A percentile compares a stretch with the other conserved stretches of the same genome.
phyloP scores from a whole-genome alignment of 257 asterid genomes.

The Prunella vulgaris region DNA sequence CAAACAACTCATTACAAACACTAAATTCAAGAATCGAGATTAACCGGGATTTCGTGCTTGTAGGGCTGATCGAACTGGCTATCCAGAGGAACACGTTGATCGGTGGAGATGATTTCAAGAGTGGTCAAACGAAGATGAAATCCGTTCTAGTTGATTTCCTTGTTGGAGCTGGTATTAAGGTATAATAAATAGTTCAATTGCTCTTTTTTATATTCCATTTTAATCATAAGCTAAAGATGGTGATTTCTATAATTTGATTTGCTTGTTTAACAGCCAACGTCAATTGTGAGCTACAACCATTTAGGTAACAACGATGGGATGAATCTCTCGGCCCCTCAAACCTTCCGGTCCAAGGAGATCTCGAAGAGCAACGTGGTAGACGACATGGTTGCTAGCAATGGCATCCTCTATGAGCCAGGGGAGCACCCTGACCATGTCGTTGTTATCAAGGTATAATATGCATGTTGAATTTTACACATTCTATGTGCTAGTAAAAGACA shows the following conservation, averaged over 20 bases:
- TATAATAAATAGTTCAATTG: too few species aligned
- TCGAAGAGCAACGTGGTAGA: slow-evolving; percentile 97
- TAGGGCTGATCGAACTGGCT: slow-evolving; percentile 88
- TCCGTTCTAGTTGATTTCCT: slow-evolving; percentile 96
- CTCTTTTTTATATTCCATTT: background rate
- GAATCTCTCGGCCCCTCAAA: slow-evolving; percentile 96
- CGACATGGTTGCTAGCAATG: slow-evolving; percentile 98
- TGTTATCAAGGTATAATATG: slow-evolving; percentile 68
- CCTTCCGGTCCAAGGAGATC: slow-evolving; percentile 96
- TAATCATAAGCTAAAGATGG: background rate
- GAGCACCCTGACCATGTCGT: slow-evolving; percentile 99
- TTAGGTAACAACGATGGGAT: slow-evolving; percentile 96
- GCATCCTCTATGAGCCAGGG: slow-evolving; percentile 88
- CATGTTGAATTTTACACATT: background rate
- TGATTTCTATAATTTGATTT: background rate
- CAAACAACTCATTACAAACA: background rate
- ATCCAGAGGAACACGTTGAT: slow-evolving; percentile 75
- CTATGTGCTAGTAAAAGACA: background rate
- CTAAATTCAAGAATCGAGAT: background rate
- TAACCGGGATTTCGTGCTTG: background rate
- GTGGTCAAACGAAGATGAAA: slow-evolving; percentile 99
- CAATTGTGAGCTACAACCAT: slow-evolving; percentile 97
- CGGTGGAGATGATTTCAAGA: slow-evolving; percentile 97
- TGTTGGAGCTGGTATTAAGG: slow-evolving; percentile 99
- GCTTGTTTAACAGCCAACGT: slow-evolving; percentile 63